Conservation (phyloP, 495 filamentous ascomycete species). For the Oleoguttula mirabilis region DNA sequence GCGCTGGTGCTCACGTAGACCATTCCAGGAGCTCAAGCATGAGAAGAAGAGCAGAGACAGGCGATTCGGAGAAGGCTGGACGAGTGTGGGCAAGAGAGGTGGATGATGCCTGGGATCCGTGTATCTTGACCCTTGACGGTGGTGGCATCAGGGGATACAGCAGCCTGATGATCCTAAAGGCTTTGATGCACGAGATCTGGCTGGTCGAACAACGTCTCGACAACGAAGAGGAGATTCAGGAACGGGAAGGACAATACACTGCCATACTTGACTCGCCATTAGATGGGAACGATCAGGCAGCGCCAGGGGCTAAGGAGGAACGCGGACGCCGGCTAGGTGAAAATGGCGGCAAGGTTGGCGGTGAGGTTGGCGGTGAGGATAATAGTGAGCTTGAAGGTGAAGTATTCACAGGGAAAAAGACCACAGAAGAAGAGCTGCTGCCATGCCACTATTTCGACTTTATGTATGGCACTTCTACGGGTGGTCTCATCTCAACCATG, state of each 20-base stretch:
- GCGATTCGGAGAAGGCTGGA: constrained; percentile 21
- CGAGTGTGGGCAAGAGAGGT: constrained; percentile 22
- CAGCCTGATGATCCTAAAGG: constrained; percentile 30
- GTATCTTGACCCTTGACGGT: constrained; percentile 27
- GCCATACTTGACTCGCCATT: neutral
- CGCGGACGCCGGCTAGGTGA: neutral
- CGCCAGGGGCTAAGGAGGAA: neutral
- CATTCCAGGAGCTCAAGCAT: constrained; percentile 2
- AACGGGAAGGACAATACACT: neutral
- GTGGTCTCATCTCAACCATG: constrained; percentile 43
- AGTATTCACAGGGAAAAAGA: neutral
- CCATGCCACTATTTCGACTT: constrained; percentile 41
- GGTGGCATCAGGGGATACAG: constrained; percentile 34
- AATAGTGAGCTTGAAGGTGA: constrained; percentile 5
- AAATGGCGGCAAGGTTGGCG: neutral
- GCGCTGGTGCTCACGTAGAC: neutral
- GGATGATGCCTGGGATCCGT: constrained; percentile 22
- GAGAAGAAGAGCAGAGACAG: constrained; percentile 14
- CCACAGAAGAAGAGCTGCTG: constrained; percentile 28
- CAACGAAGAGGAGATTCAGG: constrained; percentile 17
- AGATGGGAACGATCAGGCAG: neutral
- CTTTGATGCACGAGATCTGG: constrained; percentile 32
- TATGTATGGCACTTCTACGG: constrained; percentile 36
- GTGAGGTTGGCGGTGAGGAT: neutral
- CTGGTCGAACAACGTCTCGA: constrained; percentile 28